Conservation (phyloP, 805 yeast genomes). For the Nakazawaea siamensis region DNA sequence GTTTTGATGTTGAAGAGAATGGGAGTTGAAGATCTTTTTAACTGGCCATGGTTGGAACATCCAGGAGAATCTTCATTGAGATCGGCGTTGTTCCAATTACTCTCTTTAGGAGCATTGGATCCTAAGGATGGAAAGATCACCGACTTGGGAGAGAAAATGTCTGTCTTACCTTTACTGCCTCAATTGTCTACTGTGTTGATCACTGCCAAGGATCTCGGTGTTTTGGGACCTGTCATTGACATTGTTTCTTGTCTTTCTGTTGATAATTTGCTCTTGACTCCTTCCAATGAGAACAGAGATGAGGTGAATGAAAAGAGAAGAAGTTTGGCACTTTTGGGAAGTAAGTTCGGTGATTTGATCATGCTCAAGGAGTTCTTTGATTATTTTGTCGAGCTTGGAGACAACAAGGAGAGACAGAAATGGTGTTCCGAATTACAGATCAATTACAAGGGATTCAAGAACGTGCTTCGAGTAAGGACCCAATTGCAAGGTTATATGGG, state of each 20-base stretch:
- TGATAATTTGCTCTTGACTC: slow-evolving; percentile 77
- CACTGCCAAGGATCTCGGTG: slow-evolving; percentile 47
- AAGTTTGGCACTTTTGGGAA: slow-evolving; percentile 63
- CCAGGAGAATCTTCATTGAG: slow-evolving; percentile 76
- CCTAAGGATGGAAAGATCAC: slow-evolving; percentile 66
- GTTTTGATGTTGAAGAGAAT: slow-evolving; percentile 75
- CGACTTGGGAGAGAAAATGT: slow-evolving; percentile 74
- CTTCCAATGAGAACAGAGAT: slow-evolving; percentile 73
- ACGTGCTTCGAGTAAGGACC: slow-evolving; percentile 63
- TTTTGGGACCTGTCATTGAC: slow-evolving; percentile 64
- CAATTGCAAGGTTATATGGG: slow-evolving; percentile 70
- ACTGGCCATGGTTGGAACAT: slow-evolving; percentile 89
- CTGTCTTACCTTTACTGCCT: slow-evolving; percentile 86
- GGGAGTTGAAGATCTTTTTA: slow-evolving; percentile 74
- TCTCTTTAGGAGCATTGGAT: slow-evolving; percentile 71
- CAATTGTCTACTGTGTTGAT: slow-evolving; percentile 81
- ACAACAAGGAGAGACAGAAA: slow-evolving; percentile 48
- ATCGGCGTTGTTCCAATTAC: slow-evolving; percentile 71
- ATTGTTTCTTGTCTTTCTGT: slow-evolving; percentile 91
- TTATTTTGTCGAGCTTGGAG: slow-evolving; percentile 29
- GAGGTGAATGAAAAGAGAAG: slow-evolving; percentile 73
- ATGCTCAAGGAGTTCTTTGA: slow-evolving; percentile 74
- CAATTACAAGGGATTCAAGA: slow-evolving; percentile 71
- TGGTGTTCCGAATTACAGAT: slow-evolving; percentile 83
- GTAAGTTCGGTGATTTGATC: slow-evolving; percentile 71